Evolutionary conservation across 345 rosid species (phyloP).

Genomic region (Combretum micranthum): DNA sequence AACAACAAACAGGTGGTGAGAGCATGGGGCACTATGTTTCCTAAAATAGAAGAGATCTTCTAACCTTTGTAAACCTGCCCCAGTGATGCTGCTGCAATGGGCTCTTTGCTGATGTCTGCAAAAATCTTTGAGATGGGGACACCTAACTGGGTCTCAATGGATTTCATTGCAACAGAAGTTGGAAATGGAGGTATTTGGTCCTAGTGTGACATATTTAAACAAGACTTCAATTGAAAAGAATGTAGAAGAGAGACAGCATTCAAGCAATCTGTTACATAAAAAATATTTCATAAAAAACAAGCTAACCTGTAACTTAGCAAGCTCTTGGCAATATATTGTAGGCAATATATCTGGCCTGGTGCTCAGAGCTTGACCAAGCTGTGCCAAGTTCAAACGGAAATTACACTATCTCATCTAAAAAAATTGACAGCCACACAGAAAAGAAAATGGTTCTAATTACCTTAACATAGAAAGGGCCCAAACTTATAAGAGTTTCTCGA

Average conservation of each 20-base stretch:
- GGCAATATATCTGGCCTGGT: slow-evolving; percentile 93
- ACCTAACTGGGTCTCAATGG: slow-evolving; percentile 81
- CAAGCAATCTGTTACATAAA: not conserved
- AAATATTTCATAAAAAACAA: not conserved
- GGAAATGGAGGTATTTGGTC: slow-evolving; percentile 98
- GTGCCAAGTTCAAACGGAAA: slow-evolving; percentile 16
- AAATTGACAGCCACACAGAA: not conserved
- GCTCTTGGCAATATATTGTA: slow-evolving; percentile 79
- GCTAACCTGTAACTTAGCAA: slow-evolving; percentile 80
- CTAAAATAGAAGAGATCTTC: slow-evolving; percentile 16
- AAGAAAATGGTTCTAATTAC: slow-evolving; percentile 30
- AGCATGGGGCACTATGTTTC: not conserved
- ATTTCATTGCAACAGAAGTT: slow-evolving; percentile 56
- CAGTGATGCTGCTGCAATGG: slow-evolving; percentile 91
- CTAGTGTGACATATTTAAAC: slow-evolving; percentile 26
- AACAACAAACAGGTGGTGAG: slow-evolving; percentile 1
- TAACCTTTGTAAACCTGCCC: slow-evolving; percentile 99
- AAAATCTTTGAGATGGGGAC: slow-evolving; percentile 56
- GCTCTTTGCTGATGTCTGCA: slow-evolving; percentile 84
- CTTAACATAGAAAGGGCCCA: slow-evolving; percentile 96
- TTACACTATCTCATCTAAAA: not conserved
- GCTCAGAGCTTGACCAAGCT: slow-evolving; percentile 98
- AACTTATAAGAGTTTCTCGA: slow-evolving; percentile 65
- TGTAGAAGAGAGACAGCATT: not conserved
- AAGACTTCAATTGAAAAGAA: slow-evolving; percentile 6